Evolutionary conservation across 1,139 yeast genomes (phyloP).

Genomic region (Spathaspora sp.): DNA sequence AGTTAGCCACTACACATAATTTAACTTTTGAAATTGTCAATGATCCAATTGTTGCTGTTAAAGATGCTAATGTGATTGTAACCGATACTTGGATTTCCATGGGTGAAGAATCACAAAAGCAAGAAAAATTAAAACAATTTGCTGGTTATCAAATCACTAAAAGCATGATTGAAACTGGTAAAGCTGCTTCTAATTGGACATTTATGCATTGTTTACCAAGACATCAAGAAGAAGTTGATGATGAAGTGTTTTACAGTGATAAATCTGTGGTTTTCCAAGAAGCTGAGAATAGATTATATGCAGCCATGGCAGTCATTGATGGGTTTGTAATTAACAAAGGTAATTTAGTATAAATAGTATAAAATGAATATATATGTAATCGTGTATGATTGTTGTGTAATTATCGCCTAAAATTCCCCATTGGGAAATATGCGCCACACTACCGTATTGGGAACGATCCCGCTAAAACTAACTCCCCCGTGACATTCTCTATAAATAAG

Average conservation of each 20-base stretch:
- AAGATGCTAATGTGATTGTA: slow-evolving; percentile 75
- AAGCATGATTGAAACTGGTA: slow-evolving; percentile 54
- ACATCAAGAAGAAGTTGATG: slow-evolving; percentile 90
- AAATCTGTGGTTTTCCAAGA: slow-evolving; percentile 88
- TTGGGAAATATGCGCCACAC: neutral
- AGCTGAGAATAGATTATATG: slow-evolving; percentile 93
- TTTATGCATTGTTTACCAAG: slow-evolving; percentile 98
- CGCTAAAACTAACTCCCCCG: neutral
- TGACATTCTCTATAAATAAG: neutral
- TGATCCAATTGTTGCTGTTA: slow-evolving; percentile 72
- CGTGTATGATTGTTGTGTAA: neutral
- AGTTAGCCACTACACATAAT: slow-evolving; percentile 52
- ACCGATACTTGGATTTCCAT: slow-evolving; percentile 98
- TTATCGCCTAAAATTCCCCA: slow-evolving; percentile 1
- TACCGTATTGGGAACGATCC: neutral
- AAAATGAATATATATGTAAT: slow-evolving; percentile 10
- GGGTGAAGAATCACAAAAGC: slow-evolving; percentile 91
- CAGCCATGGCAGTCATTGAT: slow-evolving; percentile 93
- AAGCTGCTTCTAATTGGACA: slow-evolving; percentile 70
- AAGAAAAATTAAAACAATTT: slow-evolving; percentile 72
- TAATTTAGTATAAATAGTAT: slow-evolving; percentile 32
- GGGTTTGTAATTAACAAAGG: slow-evolving; percentile 87
- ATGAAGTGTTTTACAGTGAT: slow-evolving; percentile 84
- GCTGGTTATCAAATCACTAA: slow-evolving; percentile 80
- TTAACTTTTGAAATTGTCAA: slow-evolving; percentile 62